Base-by-base conservation (phyloP, 192 early-diverging fungal species). In the Umbelopsis ramanniana region DNA sequence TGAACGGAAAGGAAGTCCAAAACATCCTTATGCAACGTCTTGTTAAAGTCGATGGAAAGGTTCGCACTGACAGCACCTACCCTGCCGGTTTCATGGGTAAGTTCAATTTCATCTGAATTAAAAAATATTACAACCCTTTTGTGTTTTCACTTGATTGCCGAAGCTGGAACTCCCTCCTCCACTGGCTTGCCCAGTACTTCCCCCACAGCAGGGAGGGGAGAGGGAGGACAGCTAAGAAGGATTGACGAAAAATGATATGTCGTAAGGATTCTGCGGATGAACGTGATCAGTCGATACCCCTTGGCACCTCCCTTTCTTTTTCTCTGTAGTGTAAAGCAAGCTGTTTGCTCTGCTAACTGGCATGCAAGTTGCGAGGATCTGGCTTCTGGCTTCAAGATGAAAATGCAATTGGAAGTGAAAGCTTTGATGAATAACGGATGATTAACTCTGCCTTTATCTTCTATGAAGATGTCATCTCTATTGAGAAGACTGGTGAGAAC, bases 11-110 rank as follows among this genome's bases (percentile, higher is more conserved):
- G 85, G 98, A 99, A 89, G 95, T 96, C 70, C 91, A 89, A 83
- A 86, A 85, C 75, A 99, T 99, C 84, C 86, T 98, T 55, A 97
- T 95, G 95, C 97, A 99, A 91, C 92, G 97, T 78, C 87, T 97
- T 78, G 91, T 99, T 83, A 98, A 99, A 91, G 96, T 99, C 71
- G 98, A 99, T 85, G 95, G 95, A 68, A 98, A 98, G 91, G 95
- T 95, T 76, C 92, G 95, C 75, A 98, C 97, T 66, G 97, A 98
- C 84, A 82, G 86, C 71, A 98, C 96, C 80, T 98, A 89, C 91
- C 97, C 97, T 71, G 88, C 97, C 74, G 97, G 97, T 53, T 97
- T 96, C 89, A 93, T 98, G 94, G 97, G 93, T 94, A 89, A 76
- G 87, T 88, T 26, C 57, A 63, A 26, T 29, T 63, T 63, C 57